Base-by-base conservation (phyloP, 257 asterid genomes). In the Cordia subcordata region DNA sequence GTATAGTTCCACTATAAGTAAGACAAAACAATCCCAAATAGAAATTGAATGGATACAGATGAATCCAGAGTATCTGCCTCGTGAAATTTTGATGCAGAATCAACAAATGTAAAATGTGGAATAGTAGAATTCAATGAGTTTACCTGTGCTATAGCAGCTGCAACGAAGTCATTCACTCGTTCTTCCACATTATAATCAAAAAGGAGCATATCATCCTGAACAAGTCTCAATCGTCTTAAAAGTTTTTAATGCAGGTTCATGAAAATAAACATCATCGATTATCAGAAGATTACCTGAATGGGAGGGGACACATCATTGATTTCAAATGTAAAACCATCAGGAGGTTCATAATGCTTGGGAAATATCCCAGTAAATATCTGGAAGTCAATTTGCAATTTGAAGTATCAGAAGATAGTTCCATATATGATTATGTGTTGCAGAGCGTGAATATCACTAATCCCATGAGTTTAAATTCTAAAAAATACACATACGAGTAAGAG, bases 321-420 rank as follows among this genome's bases (percentile, higher is more conserved):
- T 76, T 87, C 95, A 78, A 87, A 87, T 3, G 86, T 33, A 67
- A 84, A 87, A 39, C 95, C 94, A 39, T 76, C 90, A 27, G 95
- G 94, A 49, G 95, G 95, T 42, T 68, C 79, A 55, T 87, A 87
- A 68, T 87, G 90, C 33, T 64, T 46, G 8, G 90, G 90, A 60
- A 87, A 87, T 74, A 82, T 80, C 67, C 90, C 90, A 27, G 95
- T 77, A 80, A 85, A 87, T 70, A 87, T 82, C 95, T 86, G 81
- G 19, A 60, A 61, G 57, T 49, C 50, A 65, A 68, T 13, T 65
- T 22, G 12, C 35, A 16, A 47, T 44, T 38, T n/a, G 10, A 32
- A 5, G 27, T 33, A 62, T 49, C 39, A 57, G 64, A 52, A 54
- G 49, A 21, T 39, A 5, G 35, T n/a, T 16, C 21, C 40, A 40